Evolutionary conservation across 768 basidiomycete genomes (phyloP).

Genomic region (Boletus coccyginus): DNA sequence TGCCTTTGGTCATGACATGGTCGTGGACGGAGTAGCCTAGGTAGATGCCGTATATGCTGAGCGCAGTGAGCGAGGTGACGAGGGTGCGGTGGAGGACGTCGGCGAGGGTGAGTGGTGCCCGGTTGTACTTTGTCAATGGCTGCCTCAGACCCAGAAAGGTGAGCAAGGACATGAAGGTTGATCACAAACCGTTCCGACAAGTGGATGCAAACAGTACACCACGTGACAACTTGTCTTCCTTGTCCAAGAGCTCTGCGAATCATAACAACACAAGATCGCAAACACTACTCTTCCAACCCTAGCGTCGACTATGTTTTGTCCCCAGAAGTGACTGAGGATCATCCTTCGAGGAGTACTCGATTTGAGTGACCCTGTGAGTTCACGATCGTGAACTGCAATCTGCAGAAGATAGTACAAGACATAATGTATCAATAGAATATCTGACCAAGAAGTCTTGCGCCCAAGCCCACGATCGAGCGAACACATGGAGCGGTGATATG

Average conservation of each 20-base stretch:
- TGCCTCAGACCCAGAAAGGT: slow-evolving; percentile 27
- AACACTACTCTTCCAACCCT: too few species aligned
- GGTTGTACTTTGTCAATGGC: slow-evolving; percentile 13
- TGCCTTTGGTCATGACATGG: slow-evolving; percentile 31
- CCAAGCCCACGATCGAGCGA: background rate
- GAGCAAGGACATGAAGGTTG: slow-evolving; percentile 20
- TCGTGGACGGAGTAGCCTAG: slow-evolving; percentile 31
- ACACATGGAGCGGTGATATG: slow-evolving; percentile 6
- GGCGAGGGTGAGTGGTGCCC: slow-evolving; percentile 24
- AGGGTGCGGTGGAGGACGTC: slow-evolving; percentile 32
- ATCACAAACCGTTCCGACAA: too few species aligned
- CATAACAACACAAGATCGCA: too few species aligned
- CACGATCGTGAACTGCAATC: background rate
- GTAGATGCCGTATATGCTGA: slow-evolving; percentile 31
- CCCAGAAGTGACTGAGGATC: too few species aligned
- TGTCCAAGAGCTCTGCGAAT: too few species aligned
- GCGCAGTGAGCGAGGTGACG: slow-evolving; percentile 27
- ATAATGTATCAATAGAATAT: slow-evolving; percentile 21
- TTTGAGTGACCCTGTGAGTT: too few species aligned
- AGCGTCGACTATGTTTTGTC: too few species aligned
- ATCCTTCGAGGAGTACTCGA: too few species aligned
- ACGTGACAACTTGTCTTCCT: slow-evolving; percentile 5
- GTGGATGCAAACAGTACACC: background rate
- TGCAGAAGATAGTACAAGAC: background rate
- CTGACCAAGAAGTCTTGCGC: slow-evolving; percentile 1